Base-by-base conservation (phyloP, 768 basidiomycete genomes). In the Kwoniella dendrophila region DNA sequence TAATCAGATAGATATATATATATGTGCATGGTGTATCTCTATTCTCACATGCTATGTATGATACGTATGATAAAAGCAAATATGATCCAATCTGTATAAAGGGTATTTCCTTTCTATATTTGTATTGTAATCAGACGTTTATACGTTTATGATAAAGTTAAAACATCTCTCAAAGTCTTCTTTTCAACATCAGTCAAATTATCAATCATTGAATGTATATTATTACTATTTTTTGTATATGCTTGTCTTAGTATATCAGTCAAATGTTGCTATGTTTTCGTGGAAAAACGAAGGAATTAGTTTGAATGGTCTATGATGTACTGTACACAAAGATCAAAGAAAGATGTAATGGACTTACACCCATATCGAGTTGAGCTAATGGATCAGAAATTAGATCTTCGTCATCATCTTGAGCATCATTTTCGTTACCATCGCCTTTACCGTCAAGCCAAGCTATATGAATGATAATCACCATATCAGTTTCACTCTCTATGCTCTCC, bases 341-440 rank as follows among this genome's bases (percentile, higher is more conserved):
- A 40, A 11, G 52, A 6, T 44, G 12, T 16, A 27, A 22, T 24
- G 7, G 12, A 80, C 82, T 65, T 62, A 86, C 87, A 67, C 80
- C 80, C 81, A 97, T 86, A 70, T 98, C 91, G 73, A 98, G 87
- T 60, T 88, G 86, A 24, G 88, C 90, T 57, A 96, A 83, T 4
- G 90, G 87, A 78, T 98, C 95, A 56, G 84, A 86, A 80, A 85
- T 86, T 49, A 97, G 83, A 75, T 97, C 94, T 64, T 93, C 91
- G 73, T 97, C 94, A 66, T 85, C 82, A 11, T 87, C 88, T 43
- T 83, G 85, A 44, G 85, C 86, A 16, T 88, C 85, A 50, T 87
- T 79, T n/a, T 87, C 82, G 44, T 88, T 87, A 69, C 91, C 89
- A 64, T 87, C n/a, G n/a, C n/a, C 88, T 70, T 90, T 90, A 69